Conservation (phyloP, 805 yeast genomes). For the Metschnikowia colocasiae region DNA sequence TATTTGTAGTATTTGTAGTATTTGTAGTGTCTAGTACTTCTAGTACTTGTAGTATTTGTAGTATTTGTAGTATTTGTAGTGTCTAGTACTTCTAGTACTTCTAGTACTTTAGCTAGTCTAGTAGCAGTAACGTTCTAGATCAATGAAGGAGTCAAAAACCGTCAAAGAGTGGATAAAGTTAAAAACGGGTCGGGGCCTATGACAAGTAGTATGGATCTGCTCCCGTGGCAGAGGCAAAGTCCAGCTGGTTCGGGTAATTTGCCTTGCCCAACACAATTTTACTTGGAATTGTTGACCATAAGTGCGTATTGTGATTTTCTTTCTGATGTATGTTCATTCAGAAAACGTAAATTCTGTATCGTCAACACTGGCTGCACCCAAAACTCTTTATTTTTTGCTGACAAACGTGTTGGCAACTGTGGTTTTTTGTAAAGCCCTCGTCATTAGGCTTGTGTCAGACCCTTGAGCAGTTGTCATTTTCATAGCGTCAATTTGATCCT, state of each 20-base stretch:
- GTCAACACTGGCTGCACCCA: slow-evolving; percentile 18
- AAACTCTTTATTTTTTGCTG: slow-evolving; percentile 23
- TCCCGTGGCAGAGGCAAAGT: neutral
- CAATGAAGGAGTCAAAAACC: neutral
- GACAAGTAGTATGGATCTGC: neutral
- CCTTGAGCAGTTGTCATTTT: slow-evolving; percentile 53
- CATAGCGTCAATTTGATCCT: slow-evolving; percentile 50
- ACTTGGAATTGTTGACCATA: neutral
- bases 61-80: too few relatives aligned
- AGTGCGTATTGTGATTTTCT: neutral
- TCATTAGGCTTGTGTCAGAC: slow-evolving; percentile 69
- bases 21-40: too few relatives aligned
- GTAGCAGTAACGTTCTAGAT: too few relatives aligned
- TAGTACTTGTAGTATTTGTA: too few relatives aligned
- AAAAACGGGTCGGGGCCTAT: neutral
- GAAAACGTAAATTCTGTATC: neutral
- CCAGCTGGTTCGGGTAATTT: slow-evolving; percentile 2
- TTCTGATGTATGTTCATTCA: neutral
- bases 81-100: too few relatives aligned
- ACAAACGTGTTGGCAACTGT: slow-evolving; percentile 37
- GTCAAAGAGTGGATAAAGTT: neutral
- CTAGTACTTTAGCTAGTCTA: too few relatives aligned
- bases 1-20: too few relatives aligned
- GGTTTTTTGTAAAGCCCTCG: slow-evolving; percentile 62
- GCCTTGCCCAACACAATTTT: neutral